Evolutionary conservation across 352 stramenopile species (phyloP).

Genomic region (Globisporangium middletonii): DNA sequence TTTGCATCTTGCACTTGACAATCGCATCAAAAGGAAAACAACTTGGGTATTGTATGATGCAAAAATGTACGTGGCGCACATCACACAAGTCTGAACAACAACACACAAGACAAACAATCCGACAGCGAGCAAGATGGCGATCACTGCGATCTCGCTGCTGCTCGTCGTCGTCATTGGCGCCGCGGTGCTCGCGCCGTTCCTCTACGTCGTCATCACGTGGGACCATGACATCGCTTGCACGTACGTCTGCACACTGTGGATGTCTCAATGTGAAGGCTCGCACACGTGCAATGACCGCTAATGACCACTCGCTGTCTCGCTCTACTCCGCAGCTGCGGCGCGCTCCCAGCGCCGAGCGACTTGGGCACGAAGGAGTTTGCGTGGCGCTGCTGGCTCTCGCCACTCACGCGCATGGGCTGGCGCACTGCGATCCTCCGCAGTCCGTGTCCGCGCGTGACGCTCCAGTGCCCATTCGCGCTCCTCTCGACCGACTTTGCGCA

Average conservation of each 20-base stretch:
- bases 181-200: slow-evolving; percentile 49
- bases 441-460: slow-evolving; percentile 64
- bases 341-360: slow-evolving; percentile 60
- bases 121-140: background rate
- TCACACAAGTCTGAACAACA: too few species aligned
- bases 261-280: background rate
- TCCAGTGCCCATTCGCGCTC: slow-evolving; percentile 66
- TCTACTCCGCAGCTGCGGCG: slow-evolving; percentile 28
- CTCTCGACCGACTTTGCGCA: slow-evolving; percentile 75
- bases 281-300: background rate
- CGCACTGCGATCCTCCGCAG: slow-evolving; percentile 37
- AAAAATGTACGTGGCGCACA: too few species aligned
- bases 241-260: slow-evolving; percentile 17
- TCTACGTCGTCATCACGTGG: slow-evolving; percentile 70
- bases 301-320: background rate
- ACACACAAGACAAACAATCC: background rate
- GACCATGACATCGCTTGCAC: slow-evolving; percentile 66
- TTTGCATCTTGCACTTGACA: background rate
- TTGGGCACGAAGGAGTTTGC: slow-evolving; percentile 75
- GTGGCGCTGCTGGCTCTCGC: slow-evolving; percentile 67
- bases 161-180: slow-evolving; percentile 40
- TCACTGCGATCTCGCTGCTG: slow-evolving; percentile 25
- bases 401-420: slow-evolving; percentile 55
- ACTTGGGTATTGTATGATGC: too few species aligned
- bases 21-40: too few species aligned